A percentile compares a stretch with the other conserved stretches of the same genome.
Conservation (phyloP, 2,329 filamentous ascomycete genomes). For the Diplocarpon rosae region DNA sequence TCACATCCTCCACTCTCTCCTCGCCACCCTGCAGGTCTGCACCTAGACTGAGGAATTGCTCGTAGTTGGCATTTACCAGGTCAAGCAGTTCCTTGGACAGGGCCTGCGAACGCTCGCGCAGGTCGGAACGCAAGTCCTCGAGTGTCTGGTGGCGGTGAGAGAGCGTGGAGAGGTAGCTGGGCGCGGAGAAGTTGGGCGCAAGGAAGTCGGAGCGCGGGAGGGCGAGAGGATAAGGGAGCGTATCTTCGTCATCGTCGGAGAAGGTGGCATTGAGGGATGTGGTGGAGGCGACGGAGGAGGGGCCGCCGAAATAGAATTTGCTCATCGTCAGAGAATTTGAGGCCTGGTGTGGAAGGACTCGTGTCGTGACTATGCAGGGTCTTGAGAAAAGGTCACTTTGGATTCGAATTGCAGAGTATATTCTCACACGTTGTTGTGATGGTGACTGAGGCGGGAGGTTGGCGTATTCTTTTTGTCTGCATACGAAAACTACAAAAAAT, state of each 20-base stretch:
- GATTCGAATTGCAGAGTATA: too few species aligned
- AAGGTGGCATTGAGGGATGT: constrained; percentile 5
- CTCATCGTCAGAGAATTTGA: constrained; percentile 29
- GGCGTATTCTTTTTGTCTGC: too few species aligned
- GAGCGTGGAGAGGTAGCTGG: constrained; percentile 71
- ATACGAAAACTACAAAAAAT: too few species aligned
- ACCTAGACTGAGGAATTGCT: constrained; percentile 77
- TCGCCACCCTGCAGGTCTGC: constrained; percentile 76
- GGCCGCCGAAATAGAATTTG: constrained; percentile 34
- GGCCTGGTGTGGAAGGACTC: too few species aligned
- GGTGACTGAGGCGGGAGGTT: too few species aligned
- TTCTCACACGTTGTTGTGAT: too few species aligned
- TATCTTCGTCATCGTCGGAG: constrained; percentile 44
- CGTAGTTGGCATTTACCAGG: constrained; percentile 91
- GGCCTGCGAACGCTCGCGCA: constrained; percentile 67
- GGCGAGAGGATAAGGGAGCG: constrained; percentile 79
- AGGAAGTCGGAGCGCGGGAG: constrained; percentile 79
- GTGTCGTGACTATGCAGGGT: too few species aligned
- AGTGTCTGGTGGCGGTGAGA: constrained; percentile 88
- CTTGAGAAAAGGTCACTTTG: too few species aligned
- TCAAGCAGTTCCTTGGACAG: constrained; percentile 83
- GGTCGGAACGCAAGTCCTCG: constrained; percentile 78
- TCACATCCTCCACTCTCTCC: constrained; percentile 81
- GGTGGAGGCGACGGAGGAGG: constrained; percentile 9
- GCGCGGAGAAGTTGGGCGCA: constrained; percentile 62